Conservation (phyloP, 768 basidiomycete species). For the Tulasnella sp. region DNA sequence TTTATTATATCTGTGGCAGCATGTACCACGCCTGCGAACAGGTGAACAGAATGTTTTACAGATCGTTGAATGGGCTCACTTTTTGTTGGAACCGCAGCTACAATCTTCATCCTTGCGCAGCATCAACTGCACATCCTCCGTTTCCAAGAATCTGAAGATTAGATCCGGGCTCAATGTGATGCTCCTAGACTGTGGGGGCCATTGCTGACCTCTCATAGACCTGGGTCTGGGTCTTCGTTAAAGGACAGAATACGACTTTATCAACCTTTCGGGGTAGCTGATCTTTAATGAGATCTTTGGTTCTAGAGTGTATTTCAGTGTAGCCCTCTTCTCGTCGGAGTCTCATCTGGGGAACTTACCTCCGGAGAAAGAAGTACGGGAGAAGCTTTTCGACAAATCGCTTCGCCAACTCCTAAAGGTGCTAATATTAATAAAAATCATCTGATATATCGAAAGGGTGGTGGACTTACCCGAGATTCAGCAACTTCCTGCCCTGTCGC, state of each 20-base stretch:
- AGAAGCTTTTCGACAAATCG: slow-evolving; percentile 56
- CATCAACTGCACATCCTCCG: slow-evolving; percentile 56
- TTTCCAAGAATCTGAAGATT: slow-evolving; percentile 37
- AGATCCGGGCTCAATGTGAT: too few relatives aligned
- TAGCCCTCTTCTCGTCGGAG: not conserved
- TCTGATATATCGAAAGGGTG: not conserved
- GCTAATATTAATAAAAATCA: not conserved
- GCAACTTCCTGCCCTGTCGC: slow-evolving; percentile 50
- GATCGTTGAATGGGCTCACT: slow-evolving; percentile 32
- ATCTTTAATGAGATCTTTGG: slow-evolving; percentile 62
- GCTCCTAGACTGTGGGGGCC: too few relatives aligned
- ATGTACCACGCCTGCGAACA: slow-evolving; percentile 45
- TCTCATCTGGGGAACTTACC: slow-evolving; percentile 33
- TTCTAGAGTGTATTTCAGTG: slow-evolving; percentile 29
- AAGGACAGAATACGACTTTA: slow-evolving; percentile 86
- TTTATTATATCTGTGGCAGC: slow-evolving; percentile 36
- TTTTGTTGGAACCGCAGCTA: slow-evolving; percentile 49
- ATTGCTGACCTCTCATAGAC: slow-evolving; percentile 47
- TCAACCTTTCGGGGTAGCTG: slow-evolving; percentile 84
- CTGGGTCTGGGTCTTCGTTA: slow-evolving; percentile 54
- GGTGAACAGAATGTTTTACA: not conserved
- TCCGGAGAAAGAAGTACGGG: slow-evolving; percentile 72
- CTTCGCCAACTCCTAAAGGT: slow-evolving; percentile 41
- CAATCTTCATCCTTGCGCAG: slow-evolving; percentile 62
- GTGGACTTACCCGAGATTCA: slow-evolving; percentile 25